A percentile compares a stretch with the other conserved stretches of the same genome.
Conservation (phyloP, 1,139 yeast species). For the Geotrichum fermentans region DNA sequence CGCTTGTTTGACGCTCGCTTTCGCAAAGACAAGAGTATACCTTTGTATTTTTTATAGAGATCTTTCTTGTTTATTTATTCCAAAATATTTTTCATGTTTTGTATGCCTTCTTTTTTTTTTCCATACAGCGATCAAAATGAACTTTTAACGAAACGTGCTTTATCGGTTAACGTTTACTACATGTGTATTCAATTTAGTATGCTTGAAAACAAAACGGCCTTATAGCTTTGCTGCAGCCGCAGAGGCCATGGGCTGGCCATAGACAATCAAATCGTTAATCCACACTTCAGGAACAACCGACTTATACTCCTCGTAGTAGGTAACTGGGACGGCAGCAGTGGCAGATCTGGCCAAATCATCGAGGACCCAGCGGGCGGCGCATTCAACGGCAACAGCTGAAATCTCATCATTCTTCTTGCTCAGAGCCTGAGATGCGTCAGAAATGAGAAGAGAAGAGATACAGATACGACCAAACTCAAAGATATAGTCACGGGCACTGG, state of each 20-base stretch:
- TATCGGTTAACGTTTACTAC: no score
- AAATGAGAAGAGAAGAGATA: constrained; percentile 23
- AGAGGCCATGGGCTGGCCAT: constrained; percentile 8
- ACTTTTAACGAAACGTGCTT: no score
- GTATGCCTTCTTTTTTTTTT: no score
- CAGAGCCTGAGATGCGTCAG: constrained; percentile 20
- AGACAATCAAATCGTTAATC: constrained; percentile 21
- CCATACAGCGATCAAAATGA: no score
- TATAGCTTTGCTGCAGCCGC: no score
- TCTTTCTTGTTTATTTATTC: no score
- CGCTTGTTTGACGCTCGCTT: no score
- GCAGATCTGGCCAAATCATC: constrained; percentile 12
- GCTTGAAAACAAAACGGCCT: no score
- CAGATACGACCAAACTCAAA: constrained; percentile 28
- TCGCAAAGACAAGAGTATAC: no score
- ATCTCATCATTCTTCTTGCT: background rate
- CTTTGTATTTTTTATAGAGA: no score
- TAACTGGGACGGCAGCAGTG: background rate
- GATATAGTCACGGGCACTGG: constrained; percentile 25
- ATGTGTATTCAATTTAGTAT: no score
- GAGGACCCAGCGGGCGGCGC: constrained; percentile 23
- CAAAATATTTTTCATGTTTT: no score
- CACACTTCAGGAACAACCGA: constrained; percentile 3
- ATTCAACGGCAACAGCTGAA: constrained; percentile 20
- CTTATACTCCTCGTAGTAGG: constrained; percentile 3